phyloP scores from a whole-genome alignment of 352 stramenopile genomes.

The Phytophthora agathidicida region DNA sequence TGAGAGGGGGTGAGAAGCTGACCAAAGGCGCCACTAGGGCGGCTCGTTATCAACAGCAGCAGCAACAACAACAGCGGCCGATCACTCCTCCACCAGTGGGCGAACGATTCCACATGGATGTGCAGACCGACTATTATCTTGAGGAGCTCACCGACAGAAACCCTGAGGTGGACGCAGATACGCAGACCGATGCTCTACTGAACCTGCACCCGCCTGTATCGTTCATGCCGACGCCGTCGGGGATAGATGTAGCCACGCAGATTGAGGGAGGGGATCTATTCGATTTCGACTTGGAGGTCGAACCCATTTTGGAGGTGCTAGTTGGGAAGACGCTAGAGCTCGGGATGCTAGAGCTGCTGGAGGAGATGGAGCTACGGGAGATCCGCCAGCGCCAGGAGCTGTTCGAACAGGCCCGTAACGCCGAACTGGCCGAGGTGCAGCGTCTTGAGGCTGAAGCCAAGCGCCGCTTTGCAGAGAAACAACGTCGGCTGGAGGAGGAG shows the following conservation, averaged over 20 bases:
- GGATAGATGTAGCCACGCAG: slow-evolving; percentile 90
- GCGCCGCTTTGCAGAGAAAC: slow-evolving; percentile 92
- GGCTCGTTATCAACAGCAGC: slow-evolving; percentile 22
- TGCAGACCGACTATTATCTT: slow-evolving; percentile 95
- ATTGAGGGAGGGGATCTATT: slow-evolving; percentile 95
- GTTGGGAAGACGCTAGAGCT: slow-evolving; percentile 95
- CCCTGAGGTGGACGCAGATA: slow-evolving; percentile 88
- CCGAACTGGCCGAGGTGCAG: slow-evolving; percentile 94
- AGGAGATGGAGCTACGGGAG: slow-evolving; percentile 92
- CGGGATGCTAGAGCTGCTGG: slow-evolving; percentile 94
- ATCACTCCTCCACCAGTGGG: slow-evolving; percentile 87
- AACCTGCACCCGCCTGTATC: slow-evolving; percentile 84
- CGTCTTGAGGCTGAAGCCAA: slow-evolving; percentile 93
- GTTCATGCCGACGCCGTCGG: slow-evolving; percentile 90
- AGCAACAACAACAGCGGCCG: slow-evolving; percentile 49
- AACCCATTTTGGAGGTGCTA: slow-evolving; percentile 95
- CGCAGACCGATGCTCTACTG: slow-evolving; percentile 92
- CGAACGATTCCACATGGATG: slow-evolving; percentile 91
- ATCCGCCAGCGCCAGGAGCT: slow-evolving; percentile 91
- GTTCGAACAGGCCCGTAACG: slow-evolving; percentile 92
- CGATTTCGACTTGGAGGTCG: slow-evolving; percentile 95
- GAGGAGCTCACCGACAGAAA: slow-evolving; percentile 94
- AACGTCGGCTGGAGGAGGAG: slow-evolving; percentile 86
- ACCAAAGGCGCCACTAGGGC: slow-evolving; percentile 24
- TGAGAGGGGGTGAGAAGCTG: slow-evolving; percentile 10